Conservation (phyloP, 2,329 filamentous ascomycete genomes). For the Esteya vermicola region DNA sequence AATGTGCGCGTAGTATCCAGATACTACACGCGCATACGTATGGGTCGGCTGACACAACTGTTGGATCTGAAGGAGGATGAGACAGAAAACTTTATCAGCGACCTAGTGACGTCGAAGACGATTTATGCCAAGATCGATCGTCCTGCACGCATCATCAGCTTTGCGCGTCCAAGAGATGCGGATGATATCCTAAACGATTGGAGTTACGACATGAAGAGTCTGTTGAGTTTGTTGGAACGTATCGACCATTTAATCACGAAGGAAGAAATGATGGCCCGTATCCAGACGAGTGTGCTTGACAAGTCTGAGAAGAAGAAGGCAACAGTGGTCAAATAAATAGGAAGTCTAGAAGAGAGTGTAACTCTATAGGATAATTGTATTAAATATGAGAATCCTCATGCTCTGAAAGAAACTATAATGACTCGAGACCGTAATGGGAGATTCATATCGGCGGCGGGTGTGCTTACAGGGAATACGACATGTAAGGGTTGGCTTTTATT, state of each 20-base stretch:
- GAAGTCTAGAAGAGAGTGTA: too few relatives aligned
- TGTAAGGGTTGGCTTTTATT: too few relatives aligned
- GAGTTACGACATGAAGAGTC: constrained; percentile 73
- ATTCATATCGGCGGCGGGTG: too few relatives aligned
- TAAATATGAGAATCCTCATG: too few relatives aligned
- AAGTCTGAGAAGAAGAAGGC: constrained; percentile 1
- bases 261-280: constrained; percentile 99
- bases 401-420: too few relatives aligned
- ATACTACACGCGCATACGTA: constrained; percentile 96
- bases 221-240: constrained; percentile 63
- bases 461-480: too few relatives aligned
- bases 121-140: constrained; percentile 96
- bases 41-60: constrained; percentile 77
- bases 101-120: constrained; percentile 93
- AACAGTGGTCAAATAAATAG: constrained; percentile 19
- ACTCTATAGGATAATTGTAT: too few relatives aligned
- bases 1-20: constrained; percentile 96
- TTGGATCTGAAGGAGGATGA: constrained; percentile 88
- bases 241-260: constrained; percentile 98
- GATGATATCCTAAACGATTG: constrained; percentile 97
- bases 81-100: constrained; percentile 97
- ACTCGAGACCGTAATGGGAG: too few relatives aligned
- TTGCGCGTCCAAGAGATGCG: constrained; percentile 85
- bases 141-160: constrained; percentile 81
- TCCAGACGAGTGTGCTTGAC: constrained; percentile 48